phyloP scores from a whole-genome alignment of 805 yeast genomes.

The Candida insectalens region DNA sequence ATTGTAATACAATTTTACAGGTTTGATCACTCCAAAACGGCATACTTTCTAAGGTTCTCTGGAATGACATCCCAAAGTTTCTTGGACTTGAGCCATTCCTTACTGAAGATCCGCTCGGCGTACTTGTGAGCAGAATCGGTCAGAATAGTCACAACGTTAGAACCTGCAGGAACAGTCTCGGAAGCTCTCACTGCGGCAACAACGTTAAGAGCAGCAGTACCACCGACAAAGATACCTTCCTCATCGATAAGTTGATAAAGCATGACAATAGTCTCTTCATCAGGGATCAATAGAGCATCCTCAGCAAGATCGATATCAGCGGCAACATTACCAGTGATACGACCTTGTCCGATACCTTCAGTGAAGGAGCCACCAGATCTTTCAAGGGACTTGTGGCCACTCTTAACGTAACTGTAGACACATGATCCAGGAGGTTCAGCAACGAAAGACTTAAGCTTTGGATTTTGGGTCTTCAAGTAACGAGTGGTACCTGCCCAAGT shows the following conservation, averaged over 20 bases:
- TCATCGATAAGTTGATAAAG: slow-evolving; percentile 73
- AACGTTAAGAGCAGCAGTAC: slow-evolving; percentile 84
- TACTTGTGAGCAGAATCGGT: slow-evolving; percentile 90
- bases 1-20: background rate
- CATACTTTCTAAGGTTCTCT: slow-evolving; percentile 59
- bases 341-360: slow-evolving; percentile 94
- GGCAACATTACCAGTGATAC: slow-evolving; percentile 74
- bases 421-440: slow-evolving; percentile 96
- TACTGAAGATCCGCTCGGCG: slow-evolving; percentile 70
- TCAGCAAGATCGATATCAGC: slow-evolving; percentile 68
- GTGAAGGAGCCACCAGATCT: slow-evolving; percentile 82
- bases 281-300: slow-evolving; percentile 72
- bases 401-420: slow-evolving; percentile 65
- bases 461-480: slow-evolving; percentile 62
- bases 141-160: slow-evolving; percentile 80
- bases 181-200: slow-evolving; percentile 83
- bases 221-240: slow-evolving; percentile 87
- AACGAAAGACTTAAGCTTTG: slow-evolving; percentile 50
- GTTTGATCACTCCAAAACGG: slow-evolving; percentile 28
- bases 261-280: slow-evolving; percentile 76
- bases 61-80: slow-evolving; percentile 60
- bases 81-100: slow-evolving; percentile 67
- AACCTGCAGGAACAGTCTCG: slow-evolving; percentile 58
- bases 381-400: slow-evolving; percentile 58
- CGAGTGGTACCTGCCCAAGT: slow-evolving; percentile 82